Base-by-base conservation (phyloP, 1,139 yeast species). In the Blastobotrys ciferrii region DNA sequence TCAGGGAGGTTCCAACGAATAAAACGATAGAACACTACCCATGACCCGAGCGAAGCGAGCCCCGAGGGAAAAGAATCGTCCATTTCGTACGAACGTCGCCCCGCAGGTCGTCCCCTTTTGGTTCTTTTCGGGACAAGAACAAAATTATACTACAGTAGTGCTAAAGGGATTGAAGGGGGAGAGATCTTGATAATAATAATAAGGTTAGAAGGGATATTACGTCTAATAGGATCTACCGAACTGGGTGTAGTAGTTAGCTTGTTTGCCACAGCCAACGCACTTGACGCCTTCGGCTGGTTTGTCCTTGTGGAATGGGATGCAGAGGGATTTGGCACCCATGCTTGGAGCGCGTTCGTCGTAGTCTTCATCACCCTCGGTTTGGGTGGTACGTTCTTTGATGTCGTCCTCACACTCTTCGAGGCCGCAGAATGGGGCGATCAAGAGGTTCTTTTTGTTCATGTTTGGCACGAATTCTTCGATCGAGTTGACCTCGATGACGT, bases 271-370 rank as follows among this genome's bases (percentile, higher is more conserved):
- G 15, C 65, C 65, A 57, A 88, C 84, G 82, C 98, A 94, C 72
- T 82, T 84, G 59, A 88, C 87, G 60, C 83, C 91, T 55, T 70
- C 74, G 69, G 80, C 80, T 69, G 91, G 78, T 61, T 73, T 78
- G 54, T 96, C 96, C 75, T 91, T 98, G 42, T 87, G 86, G 65
- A 83, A 83, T 57, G 98, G 98, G 70, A 91, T 89, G 80, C 99
- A 94, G 71, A 94, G 77, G 15, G 96, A 85, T 76, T 94, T 94
- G 60, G 99, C 99, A 65, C 99, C 99, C 99, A 94, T 94, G 52
- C 95, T 84, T 64, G 98, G 98, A 23, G 98, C 89, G 71, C 87
- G 86, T 62, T 92, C 98, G 66, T 94, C 99, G 46, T 77, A 87
- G 65, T 86, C 96, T 64, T 80, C 87, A 47, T 84, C 94, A 55